A percentile compares a stretch with the other conserved stretches of the same genome.
Conservation (phyloP, 2,329 filamentous ascomycete species). For the Ceratocystis variospora region DNA sequence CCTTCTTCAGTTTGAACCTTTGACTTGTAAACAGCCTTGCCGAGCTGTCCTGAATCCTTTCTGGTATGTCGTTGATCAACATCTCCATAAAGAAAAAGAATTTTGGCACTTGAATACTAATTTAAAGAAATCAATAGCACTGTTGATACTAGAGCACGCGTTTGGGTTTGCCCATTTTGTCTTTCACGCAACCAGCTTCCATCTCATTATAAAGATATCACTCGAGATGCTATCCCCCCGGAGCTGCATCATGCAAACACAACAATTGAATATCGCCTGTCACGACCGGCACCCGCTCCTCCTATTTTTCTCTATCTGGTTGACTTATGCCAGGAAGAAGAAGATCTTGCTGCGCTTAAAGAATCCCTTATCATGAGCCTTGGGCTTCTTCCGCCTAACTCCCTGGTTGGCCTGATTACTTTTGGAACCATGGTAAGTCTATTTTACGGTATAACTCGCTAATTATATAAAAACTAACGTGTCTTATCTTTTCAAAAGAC, state of each 20-base stretch:
- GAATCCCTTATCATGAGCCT: constrained; percentile 79
- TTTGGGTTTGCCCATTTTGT: constrained; percentile 86
- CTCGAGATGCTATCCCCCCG: constrained; percentile 64
- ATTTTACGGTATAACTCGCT: background rate
- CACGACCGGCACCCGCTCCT: constrained; percentile 67
- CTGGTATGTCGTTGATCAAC: constrained; percentile 45
- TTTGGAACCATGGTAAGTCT: constrained; percentile 74
- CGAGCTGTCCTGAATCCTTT: constrained; percentile 93
- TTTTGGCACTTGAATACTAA: too few species aligned
- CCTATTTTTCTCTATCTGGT: constrained; percentile 82
- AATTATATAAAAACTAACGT: constrained; percentile 21
- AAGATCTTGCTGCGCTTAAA: constrained; percentile 68
- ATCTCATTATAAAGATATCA: constrained; percentile 82
- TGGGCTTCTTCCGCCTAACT: constrained; percentile 66
- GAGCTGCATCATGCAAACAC: constrained; percentile 72
- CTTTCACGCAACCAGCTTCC: constrained; percentile 70
- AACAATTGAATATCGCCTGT: constrained; percentile 78
- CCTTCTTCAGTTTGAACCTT: constrained; percentile 85
- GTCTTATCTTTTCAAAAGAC: constrained; percentile 36
- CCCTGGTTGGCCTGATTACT: constrained; percentile 70
- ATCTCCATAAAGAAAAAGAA: too few species aligned
- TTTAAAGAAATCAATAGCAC: constrained; percentile 37
- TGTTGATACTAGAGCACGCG: constrained; percentile 67
- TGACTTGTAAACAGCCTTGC: constrained; percentile 92
- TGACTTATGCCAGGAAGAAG: constrained; percentile 78